Evolutionary conservation across 495 filamentous ascomycete species (phyloP).

Genomic region (Astrocystis sublimbata): DNA sequence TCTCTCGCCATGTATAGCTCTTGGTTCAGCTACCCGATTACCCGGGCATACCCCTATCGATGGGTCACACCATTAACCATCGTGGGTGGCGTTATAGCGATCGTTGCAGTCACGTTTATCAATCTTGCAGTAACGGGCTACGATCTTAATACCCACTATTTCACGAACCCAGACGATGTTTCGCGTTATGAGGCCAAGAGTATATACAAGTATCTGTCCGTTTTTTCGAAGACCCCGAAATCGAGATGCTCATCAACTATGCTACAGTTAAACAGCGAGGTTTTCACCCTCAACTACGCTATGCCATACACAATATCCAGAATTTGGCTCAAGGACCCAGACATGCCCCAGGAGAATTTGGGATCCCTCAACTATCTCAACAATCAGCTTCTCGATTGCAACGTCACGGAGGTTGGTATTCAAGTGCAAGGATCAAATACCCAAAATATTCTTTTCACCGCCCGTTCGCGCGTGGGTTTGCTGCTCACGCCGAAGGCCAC

Average conservation of each 20-base stretch:
- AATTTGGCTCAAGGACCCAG: not conserved
- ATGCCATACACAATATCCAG: not conserved
- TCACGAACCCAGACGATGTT: not conserved
- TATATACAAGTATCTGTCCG: not conserved
- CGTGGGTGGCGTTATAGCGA: not conserved
- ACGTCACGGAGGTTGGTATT: not conserved
- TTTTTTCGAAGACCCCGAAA: not conserved
- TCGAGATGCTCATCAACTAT: not conserved
- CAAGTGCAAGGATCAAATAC: not conserved
- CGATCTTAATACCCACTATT: not conserved
- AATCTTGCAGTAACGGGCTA: not conserved
- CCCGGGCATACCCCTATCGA: not conserved
- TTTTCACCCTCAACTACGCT: constrained; percentile 2
- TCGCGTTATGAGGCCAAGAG: too few relatives aligned
- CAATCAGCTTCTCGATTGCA: not conserved
- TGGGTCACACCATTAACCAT: not conserved
- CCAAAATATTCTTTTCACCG: not conserved
- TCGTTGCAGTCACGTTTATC: not conserved
- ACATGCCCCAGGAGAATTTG: not conserved
- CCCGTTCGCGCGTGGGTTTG: not conserved
- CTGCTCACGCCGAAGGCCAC: not conserved
- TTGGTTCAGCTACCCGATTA: not conserved
- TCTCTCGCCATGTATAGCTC: not conserved
- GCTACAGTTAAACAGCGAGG: not conserved
- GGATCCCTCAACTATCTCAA: not conserved